phyloP scores from a whole-genome alignment of 192 early-diverging fungal genomes.

The Entomortierella lignicola region DNA sequence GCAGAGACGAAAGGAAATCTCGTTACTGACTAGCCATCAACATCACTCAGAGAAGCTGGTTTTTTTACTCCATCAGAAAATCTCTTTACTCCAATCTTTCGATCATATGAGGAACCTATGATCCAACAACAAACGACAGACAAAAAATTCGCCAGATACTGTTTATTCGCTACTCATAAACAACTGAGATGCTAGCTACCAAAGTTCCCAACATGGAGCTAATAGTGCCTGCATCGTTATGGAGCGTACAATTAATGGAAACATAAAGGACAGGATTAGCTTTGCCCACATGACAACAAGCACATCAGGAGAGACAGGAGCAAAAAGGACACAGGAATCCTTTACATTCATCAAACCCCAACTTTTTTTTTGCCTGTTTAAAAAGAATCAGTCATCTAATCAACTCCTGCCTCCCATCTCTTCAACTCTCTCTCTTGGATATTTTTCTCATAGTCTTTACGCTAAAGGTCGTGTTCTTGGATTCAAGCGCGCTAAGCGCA shows the following conservation, averaged over 20 bases:
- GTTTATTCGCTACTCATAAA: neutral
- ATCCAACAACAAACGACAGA: slow-evolving; percentile 4
- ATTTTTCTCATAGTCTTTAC: slow-evolving; percentile 82
- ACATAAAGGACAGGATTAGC: no score
- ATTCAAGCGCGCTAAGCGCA: slow-evolving; percentile 93
- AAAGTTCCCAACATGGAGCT: neutral
- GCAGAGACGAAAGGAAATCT: no score
- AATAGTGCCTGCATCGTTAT: no score
- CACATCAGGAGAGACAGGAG: no score
- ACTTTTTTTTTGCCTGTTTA: neutral
- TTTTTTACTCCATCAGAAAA: no score
- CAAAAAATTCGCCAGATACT: neutral
- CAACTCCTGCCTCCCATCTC: neutral
- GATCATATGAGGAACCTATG: slow-evolving; percentile 30
- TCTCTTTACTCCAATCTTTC: neutral
- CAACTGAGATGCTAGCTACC: neutral
- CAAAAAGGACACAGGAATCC: no score
- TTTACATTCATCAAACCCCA: neutral
- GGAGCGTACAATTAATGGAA: no score
- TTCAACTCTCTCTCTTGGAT: neutral
- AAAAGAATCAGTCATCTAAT: neutral
- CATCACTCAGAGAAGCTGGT: neutral
- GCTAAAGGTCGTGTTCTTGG: slow-evolving; percentile 97
- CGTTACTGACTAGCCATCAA: no score
- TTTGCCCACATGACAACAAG: no score